Conservation (phyloP, 495 filamentous ascomycete species). For the Tuber aestivum region DNA sequence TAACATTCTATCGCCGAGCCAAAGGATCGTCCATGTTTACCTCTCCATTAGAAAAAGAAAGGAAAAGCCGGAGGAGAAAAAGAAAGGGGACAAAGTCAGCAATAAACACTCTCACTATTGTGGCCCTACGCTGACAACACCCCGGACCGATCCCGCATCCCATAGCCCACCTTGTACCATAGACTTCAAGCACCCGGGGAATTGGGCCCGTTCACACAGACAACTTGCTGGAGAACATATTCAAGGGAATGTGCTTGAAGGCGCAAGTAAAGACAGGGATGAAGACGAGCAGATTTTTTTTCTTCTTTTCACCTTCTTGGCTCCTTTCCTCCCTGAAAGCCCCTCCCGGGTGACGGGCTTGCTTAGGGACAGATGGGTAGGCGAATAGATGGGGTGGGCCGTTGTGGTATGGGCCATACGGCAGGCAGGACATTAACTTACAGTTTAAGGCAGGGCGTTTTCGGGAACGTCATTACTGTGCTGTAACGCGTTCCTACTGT, state of each 20-base stretch:
- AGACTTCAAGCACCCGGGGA: neutral
- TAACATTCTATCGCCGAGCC: neutral
- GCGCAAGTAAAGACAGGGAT: neutral
- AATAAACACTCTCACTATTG: neutral
- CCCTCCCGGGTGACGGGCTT: neutral
- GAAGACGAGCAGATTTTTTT: neutral
- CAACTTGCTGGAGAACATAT: neutral
- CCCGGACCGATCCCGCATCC: neutral
- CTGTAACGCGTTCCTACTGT: neutral
- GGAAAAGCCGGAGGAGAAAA: neutral
- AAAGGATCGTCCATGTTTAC: neutral
- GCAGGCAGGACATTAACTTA: neutral
- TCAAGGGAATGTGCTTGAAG: neutral
- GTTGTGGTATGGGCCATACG: neutral
- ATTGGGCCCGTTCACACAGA: neutral
- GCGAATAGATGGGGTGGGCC: neutral
- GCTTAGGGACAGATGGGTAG: neutral
- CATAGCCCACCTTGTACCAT: neutral
- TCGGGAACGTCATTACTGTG: neutral
- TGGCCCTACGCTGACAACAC: neutral
- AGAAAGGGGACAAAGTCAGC: neutral
- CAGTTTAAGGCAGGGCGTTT: neutral
- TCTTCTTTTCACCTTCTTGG: neutral
- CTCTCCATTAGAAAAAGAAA: neutral
- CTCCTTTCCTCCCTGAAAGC: neutral